These are phyloP conservation scores for Solanum appendiculatum DNA, from an alignment of 257 asterid species.

Conservation along the genomic window DNA sequence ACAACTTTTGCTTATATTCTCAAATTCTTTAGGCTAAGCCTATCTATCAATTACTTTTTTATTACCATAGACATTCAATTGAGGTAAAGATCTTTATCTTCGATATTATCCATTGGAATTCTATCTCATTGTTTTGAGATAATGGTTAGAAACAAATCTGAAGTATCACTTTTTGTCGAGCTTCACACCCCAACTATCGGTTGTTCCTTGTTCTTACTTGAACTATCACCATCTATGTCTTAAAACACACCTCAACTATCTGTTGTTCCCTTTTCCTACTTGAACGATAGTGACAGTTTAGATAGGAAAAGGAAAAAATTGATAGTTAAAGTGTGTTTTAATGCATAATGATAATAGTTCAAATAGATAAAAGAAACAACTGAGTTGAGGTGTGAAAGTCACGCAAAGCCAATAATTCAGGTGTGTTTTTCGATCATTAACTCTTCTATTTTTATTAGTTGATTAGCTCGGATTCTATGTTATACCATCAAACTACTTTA, in stretches of 20 bases:
- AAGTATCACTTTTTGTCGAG: neutral
- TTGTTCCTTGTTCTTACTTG: neutral
- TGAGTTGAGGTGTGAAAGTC: neutral
- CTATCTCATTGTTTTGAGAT: neutral
- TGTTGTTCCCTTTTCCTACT: neutral
- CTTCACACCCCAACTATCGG: neutral
- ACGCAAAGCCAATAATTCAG: neutral
- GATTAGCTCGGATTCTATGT: neutral
- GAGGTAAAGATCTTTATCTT: neutral
- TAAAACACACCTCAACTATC: neutral
- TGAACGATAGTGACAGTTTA: neutral
- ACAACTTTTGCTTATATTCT: neutral
- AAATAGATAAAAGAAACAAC: neutral
- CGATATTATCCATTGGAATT: neutral
- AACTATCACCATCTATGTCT: neutral
- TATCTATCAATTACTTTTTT: neutral
- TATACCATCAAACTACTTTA: neutral
- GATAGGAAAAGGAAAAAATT: neutral
- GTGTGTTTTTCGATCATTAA: neutral
- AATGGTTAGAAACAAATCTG: too few species aligned
- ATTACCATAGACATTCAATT: neutral
- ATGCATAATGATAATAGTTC: neutral
- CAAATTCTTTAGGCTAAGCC: neutral
- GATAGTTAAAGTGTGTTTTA: neutral
- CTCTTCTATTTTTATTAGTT: neutral